Base-by-base conservation (phyloP, 768 basidiomycete species). In the Naganishia vishniacii region DNA sequence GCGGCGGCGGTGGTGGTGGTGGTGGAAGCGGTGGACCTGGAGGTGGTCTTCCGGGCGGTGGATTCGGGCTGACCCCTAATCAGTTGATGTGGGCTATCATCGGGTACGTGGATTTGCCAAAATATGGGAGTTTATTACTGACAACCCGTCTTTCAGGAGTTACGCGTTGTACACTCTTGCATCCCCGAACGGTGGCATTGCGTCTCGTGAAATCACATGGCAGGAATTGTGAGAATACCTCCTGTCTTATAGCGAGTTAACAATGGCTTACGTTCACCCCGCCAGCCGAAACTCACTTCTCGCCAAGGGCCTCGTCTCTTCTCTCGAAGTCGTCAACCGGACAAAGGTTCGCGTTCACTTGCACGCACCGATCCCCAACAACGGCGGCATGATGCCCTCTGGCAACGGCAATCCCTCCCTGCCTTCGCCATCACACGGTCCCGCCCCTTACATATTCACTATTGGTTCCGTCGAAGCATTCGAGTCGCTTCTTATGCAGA, bases 381-480 rank as follows among this genome's bases (percentile, higher is more conserved):
- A 60, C 37, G 63, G 56, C 37, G 47, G 53, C 37, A 56, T 56
- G 53, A 15, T n/a, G 20, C 53, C 53, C 20, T n/a, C 34, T n/a
- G 62, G 34, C 28, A 64, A 70, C 34, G 68, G 71, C 5, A 47
- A 67, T 9, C 59, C 68, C 34, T 45, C 65, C 13, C 67, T 76
- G 15, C 71, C 74, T 20, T 69, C 74, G 0, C 76, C 77, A 2
- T 65, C 71, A 42, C 72, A 75, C 62, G 75, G 75, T 44, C 69
- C 67, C 13, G 71, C 75, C 3, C 69, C 71, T 29, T 95, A 89
- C 80, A 85, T 87, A 79, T 99, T 99, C 82, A 91, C 91, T 59
- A 98, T 99, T 75, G 95, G 95, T 48, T 95, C 91, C 65, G 86
- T 98, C 34, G 95, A 99, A 73, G 91, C 85, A 4, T 97, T 99